Evolutionary conservation across 352 stramenopile genomes (phyloP), one percentile per base, ranked within the genome.

Genomic region (Globisporangium cystogenes): DNA sequence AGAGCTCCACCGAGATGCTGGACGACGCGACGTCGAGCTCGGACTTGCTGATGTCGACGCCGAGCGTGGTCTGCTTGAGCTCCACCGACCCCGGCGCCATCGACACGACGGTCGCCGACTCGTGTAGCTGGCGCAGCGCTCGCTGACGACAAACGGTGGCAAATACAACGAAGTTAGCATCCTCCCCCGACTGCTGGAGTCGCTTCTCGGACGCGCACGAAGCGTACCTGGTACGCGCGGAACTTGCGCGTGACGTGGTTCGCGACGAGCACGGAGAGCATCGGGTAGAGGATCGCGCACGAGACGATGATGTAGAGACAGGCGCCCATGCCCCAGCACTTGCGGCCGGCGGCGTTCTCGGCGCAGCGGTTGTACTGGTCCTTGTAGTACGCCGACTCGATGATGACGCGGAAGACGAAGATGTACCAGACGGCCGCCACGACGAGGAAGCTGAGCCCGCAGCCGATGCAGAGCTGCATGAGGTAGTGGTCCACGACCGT

Each of bases 301-400:
- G 55, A 62, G 20, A 90, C 59, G 12, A 80, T 27, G 1, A 89
- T 61, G 48, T 89, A 93, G 14, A 87, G 48, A 42, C 72, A 82
- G 4, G 67, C 40, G 15, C 77, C 76, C n/a, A 93, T 80, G 26
- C 76, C 65, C 82, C 82, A 93, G 55, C 82, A 93, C 43, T 60
- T 77, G n/a, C 79, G 74, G 14, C 69, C 56, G 1, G 55, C 55
- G 43, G 67, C 45, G 55, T 89, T 89, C 48, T 81, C 71, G 11
- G 51, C 70, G 65, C 82, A 93, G 44, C 79, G 82, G 21, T 71
- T 88, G 53, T 67, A 88, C 57, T 93, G 75, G 59, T 93, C 77
- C 52, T 82, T 79, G 68, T 93, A 93, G 48, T 89, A 93, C 27
- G 76, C 77, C 50, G 82, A 85, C 41, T 76, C 60, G 16, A 93